Evolutionary conservation across 176 grass and related monocot genomes (phyloP).

Genomic region (Triticum aestivum): DNA sequence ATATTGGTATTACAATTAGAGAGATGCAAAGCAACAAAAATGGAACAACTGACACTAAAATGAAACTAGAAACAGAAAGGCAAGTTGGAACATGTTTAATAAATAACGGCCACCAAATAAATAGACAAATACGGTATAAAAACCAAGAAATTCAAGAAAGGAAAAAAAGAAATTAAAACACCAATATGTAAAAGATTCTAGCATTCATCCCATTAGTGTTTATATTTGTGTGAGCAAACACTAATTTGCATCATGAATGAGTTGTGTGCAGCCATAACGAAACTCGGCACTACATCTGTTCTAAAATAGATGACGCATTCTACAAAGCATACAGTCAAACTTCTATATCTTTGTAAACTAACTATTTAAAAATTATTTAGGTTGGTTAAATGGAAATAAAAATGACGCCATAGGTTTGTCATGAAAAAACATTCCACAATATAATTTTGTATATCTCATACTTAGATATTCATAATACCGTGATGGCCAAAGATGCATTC

Average conservation of each 20-base stretch:
- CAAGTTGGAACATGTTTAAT: too few relatives aligned
- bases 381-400: too few relatives aligned
- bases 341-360: too few relatives aligned
- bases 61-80: too few relatives aligned
- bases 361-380: too few relatives aligned
- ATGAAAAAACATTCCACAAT: background rate
- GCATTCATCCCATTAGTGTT: background rate
- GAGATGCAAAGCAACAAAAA: constrained; percentile 5
- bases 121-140: too few relatives aligned
- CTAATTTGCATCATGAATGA: constrained; percentile 7
- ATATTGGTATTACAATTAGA: constrained; percentile 10
- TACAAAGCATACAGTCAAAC: background rate
- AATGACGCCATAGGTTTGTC: too few relatives aligned
- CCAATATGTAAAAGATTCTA: background rate
- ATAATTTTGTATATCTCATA: background rate
- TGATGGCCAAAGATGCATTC: background rate
- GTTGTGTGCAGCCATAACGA: background rate
- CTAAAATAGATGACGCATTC: background rate
- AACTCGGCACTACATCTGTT: background rate
- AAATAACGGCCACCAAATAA: too few relatives aligned
- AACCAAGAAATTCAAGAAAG: too few relatives aligned
- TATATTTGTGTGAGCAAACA: constrained; percentile 3
- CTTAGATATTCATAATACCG: background rate
- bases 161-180: background rate
- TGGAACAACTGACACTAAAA: too few relatives aligned